Evolutionary conservation across 2,329 filamentous ascomycete genomes (phyloP).

Genomic region (Sporothrix brasiliensis): DNA sequence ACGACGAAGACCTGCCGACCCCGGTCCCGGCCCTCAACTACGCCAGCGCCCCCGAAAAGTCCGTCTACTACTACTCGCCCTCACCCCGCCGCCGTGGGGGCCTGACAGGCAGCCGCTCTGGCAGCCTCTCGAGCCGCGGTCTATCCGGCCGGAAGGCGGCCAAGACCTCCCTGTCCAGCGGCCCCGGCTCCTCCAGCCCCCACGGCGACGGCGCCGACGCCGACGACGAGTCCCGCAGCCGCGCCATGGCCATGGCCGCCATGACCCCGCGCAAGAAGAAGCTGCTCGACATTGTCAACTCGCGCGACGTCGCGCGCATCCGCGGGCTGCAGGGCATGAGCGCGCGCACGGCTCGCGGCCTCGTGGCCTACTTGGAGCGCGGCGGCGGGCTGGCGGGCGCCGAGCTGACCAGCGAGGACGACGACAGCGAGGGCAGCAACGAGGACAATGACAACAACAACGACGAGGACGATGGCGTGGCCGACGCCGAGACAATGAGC

Average conservation of each 20-base stretch:
- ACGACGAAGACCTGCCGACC: constrained; percentile 48
- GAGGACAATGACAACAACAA: constrained; percentile 22
- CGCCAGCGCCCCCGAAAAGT: constrained; percentile 38
- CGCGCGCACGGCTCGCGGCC: constrained; percentile 67
- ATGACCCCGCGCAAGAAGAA: constrained; percentile 59
- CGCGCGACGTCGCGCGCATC: constrained; percentile 67
- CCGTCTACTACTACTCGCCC: not conserved
- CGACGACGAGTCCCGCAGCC: constrained; percentile 49
- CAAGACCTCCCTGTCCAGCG: constrained; percentile 40
- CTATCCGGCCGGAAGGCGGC: constrained; percentile 32
- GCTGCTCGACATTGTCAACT: constrained; percentile 73
- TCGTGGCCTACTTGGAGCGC: constrained; percentile 59
- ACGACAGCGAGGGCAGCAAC: constrained; percentile 39
- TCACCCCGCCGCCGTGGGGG: constrained; percentile 24
- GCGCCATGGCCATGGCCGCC: not conserved
- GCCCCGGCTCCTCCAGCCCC: not conserved
- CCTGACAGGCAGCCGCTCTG: not conserved
- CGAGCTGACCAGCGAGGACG: not conserved
- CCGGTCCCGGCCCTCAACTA: constrained; percentile 34
- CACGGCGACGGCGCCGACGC: constrained; percentile 32
- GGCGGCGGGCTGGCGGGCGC: constrained; percentile 44
- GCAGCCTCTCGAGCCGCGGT: no score
- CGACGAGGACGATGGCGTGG: not conserved
- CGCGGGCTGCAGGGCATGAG: constrained; percentile 70
- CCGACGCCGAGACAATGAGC: not conserved